phyloP scores from a whole-genome alignment of 192 early-diverging fungal species.

The Oehlia diaphana region DNA sequence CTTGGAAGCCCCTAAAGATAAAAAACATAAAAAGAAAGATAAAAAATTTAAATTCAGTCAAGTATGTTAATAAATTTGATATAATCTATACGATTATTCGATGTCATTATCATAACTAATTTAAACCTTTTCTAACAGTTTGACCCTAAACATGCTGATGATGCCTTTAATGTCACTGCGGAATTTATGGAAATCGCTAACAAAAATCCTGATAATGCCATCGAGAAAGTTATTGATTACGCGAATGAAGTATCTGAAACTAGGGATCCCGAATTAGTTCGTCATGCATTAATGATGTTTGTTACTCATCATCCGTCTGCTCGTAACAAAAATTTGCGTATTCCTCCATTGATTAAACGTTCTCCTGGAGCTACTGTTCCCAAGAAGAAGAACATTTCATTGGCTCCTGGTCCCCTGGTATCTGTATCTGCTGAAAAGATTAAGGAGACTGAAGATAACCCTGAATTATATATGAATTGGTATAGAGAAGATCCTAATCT shows the following conservation, averaged over 20 bases:
- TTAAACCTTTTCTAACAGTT: neutral
- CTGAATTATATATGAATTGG: neutral
- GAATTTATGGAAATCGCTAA: neutral
- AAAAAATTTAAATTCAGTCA: neutral
- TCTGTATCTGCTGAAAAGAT: neutral
- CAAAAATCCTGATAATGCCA: neutral
- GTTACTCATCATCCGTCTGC: conserved; percentile 1
- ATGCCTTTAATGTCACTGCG: neutral
- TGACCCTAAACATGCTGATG: neutral
- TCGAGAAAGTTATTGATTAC: neutral
- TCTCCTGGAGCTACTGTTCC: neutral
- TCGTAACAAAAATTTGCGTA: neutral
- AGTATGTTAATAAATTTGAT: neutral
- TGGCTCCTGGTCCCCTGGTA: neutral
- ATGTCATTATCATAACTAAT: neutral
- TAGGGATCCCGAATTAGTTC: neutral
- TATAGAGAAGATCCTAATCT: conserved; percentile 7
- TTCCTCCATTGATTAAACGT: neutral
- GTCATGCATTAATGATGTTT: neutral
- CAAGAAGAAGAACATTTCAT: too few species aligned
- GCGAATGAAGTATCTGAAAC: neutral
- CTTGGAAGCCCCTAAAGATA: neutral
- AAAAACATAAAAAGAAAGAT: neutral
- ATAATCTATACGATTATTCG: neutral
- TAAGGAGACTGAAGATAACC: neutral